A percentile compares a stretch with the other conserved stretches of the same genome.
These are phyloP conservation scores for Lyophyllum shimeji DNA, from an alignment of 768 basidiomycete genomes.

Conservation along the genomic window DNA sequence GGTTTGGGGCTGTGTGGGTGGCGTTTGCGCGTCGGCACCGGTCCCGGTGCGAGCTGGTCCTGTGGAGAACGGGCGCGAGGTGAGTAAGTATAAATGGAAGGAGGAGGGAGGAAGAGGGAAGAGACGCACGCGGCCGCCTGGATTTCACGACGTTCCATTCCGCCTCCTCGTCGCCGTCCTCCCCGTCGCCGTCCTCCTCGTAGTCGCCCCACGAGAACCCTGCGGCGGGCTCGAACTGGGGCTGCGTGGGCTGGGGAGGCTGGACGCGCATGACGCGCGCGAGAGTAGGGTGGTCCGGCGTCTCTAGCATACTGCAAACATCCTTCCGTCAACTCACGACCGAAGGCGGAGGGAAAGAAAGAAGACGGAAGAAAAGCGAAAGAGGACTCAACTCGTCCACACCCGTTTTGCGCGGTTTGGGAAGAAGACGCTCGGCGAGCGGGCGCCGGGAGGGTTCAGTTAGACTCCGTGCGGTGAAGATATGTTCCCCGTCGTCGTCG, in stretches of 20 bases:
- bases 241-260: too few species aligned
- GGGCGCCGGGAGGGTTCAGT: conserved; percentile 36
- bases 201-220: conserved; percentile 81
- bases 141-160: conserved; percentile 79
- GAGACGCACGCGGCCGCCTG: conserved; percentile 41
- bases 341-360: conserved; percentile 15
- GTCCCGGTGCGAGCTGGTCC: conserved; percentile 15
- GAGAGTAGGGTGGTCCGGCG: conserved; percentile 50
- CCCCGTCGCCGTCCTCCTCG: conserved; percentile 55
- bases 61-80: not conserved
- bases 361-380: not conserved
- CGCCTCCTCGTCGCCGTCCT: conserved; percentile 51
- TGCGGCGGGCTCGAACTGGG: conserved; percentile 57
- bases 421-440: conserved; percentile 63
- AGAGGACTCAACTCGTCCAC: conserved; percentile 65
- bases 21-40: too few species aligned
- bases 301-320: conserved; percentile 63
- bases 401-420: conserved; percentile 62
- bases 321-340: too few species aligned
- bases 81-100: not conserved
- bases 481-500: conserved; percentile 24
- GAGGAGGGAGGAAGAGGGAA: not conserved
- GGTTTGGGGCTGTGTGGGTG: conserved; percentile 2
- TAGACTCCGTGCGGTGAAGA: conserved; percentile 24
- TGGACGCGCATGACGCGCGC: conserved; percentile 73